Base-by-base conservation (phyloP, 768 basidiomycete genomes). In the Aureoboletus auriporus region DNA sequence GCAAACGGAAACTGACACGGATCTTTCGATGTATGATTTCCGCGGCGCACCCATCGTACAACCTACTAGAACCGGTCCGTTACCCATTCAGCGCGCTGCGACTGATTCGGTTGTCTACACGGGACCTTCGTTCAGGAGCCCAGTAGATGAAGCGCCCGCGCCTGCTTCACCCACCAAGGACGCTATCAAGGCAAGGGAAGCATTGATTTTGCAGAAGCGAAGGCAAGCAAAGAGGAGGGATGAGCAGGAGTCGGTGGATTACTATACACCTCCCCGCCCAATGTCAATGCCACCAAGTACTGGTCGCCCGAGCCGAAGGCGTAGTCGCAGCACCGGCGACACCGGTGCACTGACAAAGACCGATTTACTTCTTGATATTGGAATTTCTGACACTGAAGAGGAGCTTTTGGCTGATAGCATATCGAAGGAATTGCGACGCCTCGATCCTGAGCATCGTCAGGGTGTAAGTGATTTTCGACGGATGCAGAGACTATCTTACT, bases 281-380 rank as follows among this genome's bases (percentile, higher is more conserved):
- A 45, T 42, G 14, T 58, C 62, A 9, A 40, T 53, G 46, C 53
- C 65, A 26, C 52, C 56, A 43, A 53, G 61, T 38, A 37, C 60
- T 73, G 59, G 77, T 23, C 68, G 84, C 35, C 81, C 82, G 10
- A 79, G 74, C 46, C 71, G 78, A 46, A 71, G 88, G 54, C 73
- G 86, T 46, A 93, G 86, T 63, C 79, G 82, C 75, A 91, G 86
- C 59, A 89, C 86, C 1, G 82, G 84, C 8, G 90, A 90, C 62
- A 82, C 79, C 3, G 77, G 83, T 39, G 70, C 74, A 40, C 52
- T 75, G 39, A 60, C 64, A 17, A 64, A 60, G 44, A 42, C 54
- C 39, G 68, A 64, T 28, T 48, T 63, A 8, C 60, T 75, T 29
- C 63, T 76, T 36, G 72, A 75, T 46, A 56, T 71, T 34, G 64